Percentiles rank a stretch among this genome's conserved stretches.
Conservation (phyloP, 2,329 filamentous ascomycete genomes). For the Fusarium tanahbumbuense region DNA sequence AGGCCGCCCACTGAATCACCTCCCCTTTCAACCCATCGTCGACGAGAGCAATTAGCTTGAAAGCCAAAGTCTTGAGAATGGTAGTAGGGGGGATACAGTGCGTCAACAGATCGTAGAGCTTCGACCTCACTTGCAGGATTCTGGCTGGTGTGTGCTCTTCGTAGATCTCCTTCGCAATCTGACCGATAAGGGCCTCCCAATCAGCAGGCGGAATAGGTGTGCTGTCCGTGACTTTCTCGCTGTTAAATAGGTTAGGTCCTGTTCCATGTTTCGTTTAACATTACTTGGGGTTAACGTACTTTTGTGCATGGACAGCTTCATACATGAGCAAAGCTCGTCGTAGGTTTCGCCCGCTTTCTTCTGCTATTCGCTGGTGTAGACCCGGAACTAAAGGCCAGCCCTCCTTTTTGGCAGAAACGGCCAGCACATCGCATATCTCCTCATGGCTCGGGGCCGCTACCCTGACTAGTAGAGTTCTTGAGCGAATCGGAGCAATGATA, state of each 20-base stretch:
- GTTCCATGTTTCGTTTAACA: not conserved
- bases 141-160: slow-evolving; percentile 91
- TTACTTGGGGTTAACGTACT: slow-evolving; percentile 68
- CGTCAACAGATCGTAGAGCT: slow-evolving; percentile 96
- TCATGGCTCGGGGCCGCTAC: slow-evolving; percentile 88
- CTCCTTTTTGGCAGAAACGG: slow-evolving; percentile 78
- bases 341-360: slow-evolving; percentile 90
- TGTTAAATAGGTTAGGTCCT: slow-evolving; percentile 56
- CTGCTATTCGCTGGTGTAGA: slow-evolving; percentile 86
- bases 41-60: slow-evolving; percentile 87
- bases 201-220: slow-evolving; percentile 95
- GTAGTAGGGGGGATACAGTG: slow-evolving; percentile 97
- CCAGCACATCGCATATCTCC: slow-evolving; percentile 85
- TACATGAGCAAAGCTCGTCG: slow-evolving; percentile 94
- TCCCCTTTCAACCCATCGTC: slow-evolving; percentile 92
- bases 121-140: slow-evolving; percentile 87
- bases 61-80: slow-evolving; percentile 93
- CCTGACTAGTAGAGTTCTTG: slow-evolving; percentile 88
- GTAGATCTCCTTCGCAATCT: slow-evolving; percentile 93
- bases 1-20: slow-evolving; percentile 94
- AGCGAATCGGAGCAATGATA: slow-evolving; percentile 98
- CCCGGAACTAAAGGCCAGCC: slow-evolving; percentile 81
- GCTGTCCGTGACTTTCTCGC: slow-evolving; percentile 88
- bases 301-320: slow-evolving; percentile 95
- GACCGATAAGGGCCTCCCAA: slow-evolving; percentile 91